A percentile compares a stretch with the other conserved stretches of the same genome.
Evolutionary conservation across 2,329 filamentous ascomycete species (phyloP).

Genomic region (Xylaria arbuscula): DNA sequence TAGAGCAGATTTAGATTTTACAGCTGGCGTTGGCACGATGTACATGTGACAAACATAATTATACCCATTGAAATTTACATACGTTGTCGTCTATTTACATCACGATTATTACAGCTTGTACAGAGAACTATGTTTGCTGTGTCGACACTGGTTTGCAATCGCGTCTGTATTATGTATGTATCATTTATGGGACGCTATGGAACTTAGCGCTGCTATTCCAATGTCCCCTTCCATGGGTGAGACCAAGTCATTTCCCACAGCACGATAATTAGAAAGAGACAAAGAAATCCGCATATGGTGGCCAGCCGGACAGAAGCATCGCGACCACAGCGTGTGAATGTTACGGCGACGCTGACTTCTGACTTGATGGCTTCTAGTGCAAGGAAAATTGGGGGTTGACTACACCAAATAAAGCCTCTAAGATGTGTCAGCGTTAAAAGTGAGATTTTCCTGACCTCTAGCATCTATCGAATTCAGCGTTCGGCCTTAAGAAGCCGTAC

Average conservation of each 20-base stretch:
- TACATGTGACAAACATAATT: slow-evolving; percentile 19
- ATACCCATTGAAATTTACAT: slow-evolving; percentile 30
- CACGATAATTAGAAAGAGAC: not conserved
- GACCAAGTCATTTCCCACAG: slow-evolving; percentile 1
- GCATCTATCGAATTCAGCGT: not conserved
- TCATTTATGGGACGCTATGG: slow-evolving; percentile 20
- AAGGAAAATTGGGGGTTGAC: not conserved
- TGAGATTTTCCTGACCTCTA: not conserved
- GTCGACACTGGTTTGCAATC: not conserved
- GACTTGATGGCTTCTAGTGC: not conserved
- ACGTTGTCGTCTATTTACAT: not conserved
- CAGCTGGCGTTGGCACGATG: slow-evolving; percentile 21
- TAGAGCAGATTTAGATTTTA: slow-evolving; percentile 62
- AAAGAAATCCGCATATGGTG: not conserved
- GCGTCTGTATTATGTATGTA: slow-evolving; percentile 27
- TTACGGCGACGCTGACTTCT: not conserved
- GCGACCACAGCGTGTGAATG: not conserved
- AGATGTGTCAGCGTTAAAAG: slow-evolving; percentile 1
- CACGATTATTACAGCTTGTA: not conserved
- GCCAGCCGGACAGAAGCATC: not conserved
- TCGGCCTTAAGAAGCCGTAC: not conserved
- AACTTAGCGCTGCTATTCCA: slow-evolving; percentile 1
- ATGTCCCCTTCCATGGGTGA: not conserved
- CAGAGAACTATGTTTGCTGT: not conserved
- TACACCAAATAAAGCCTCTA: not conserved